Conservation (phyloP, 345 rosid genomes). For the Pelargonium nanum region DNA sequence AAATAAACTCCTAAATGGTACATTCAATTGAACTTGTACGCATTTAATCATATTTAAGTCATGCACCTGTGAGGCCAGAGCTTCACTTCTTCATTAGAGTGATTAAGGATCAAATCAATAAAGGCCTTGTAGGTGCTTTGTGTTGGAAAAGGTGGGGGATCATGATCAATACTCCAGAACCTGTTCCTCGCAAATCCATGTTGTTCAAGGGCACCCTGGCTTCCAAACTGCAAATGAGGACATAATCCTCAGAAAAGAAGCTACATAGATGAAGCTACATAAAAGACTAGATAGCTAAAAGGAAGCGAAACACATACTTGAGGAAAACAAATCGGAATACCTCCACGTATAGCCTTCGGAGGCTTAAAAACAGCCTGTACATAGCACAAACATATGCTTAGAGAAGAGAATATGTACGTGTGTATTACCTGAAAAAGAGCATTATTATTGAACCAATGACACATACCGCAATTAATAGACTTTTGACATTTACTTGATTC, state of each 20-base stretch:
- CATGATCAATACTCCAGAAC: conserved; percentile 58
- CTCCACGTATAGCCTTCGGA: conserved; percentile 81
- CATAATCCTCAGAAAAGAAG: conserved; percentile 11
- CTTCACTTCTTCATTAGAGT: conserved; percentile 54
- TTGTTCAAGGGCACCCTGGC: conserved; percentile 52
- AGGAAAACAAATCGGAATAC: conserved; percentile 84
- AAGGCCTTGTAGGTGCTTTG: conserved; percentile 31
- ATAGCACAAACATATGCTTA: conserved; percentile 10
- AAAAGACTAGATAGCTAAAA: not conserved
- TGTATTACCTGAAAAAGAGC: too few relatives aligned
- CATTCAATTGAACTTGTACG: not conserved
- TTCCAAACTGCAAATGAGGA: conserved; percentile 46
- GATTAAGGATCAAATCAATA: conserved; percentile 61
- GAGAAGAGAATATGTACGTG: not conserved
- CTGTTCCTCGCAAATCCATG: conserved; percentile 85
- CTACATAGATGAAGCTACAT: not conserved
- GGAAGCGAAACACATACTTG: conserved; percentile 46
- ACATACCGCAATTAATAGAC: too few relatives aligned
- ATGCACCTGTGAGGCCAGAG: conserved; percentile 81
- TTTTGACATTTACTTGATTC: too few relatives aligned
- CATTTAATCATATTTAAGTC: not conserved
- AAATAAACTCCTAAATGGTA: not conserved
- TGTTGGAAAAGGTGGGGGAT: conserved; percentile 54
- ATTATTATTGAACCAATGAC: not conserved
- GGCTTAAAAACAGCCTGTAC: conserved; percentile 52